Base-by-base conservation (phyloP, 768 basidiomycete species). In the Hemileccinum rubropunctum region DNA sequence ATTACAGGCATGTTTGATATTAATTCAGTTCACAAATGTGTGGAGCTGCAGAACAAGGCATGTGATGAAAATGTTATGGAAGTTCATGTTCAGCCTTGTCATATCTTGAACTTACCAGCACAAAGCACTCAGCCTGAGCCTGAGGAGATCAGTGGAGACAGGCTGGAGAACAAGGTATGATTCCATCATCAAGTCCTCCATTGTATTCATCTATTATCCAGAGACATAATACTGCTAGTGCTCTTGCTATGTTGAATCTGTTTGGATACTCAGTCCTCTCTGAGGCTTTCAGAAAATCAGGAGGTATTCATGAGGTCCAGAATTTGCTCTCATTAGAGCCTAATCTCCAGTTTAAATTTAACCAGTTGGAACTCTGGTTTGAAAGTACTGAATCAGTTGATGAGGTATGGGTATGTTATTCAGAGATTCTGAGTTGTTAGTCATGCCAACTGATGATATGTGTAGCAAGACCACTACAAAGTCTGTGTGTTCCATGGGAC, bases 301-400 rank as follows among this genome's bases (percentile, higher is more conserved):
- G 34, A 10, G 34, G 52, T 7, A 17, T 45, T 11, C 44, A 50
- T 9, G 3, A 45, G 3, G 4, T 20, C 3, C 38, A 34, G 52
- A 50, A 53, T 32, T n/a, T 53, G 11, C 26, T 53, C 13, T 35
- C 27, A 4, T 40, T 53, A 3, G 13, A 50, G 10, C 1, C 0
- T 3, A 7, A 32, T 21, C 0, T 46, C 5, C 18, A 12, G 12
- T 0, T 0, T 2, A 0, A 1, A 0, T 49, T 44, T 2, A 20
- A 44, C 5, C 0, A 0, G 6, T n/a, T 45, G 11, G 2, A 12
- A 4, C 28, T 30, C 11, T 30, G 28, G 28, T 30, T 30, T 9
- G 28, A 30, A 30, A 8, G 7, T 9, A 30, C 28, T 12, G 9
- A n/a, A 8, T 12, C 7, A 30, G n/a, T n/a, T n/a, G n/a, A n/a